phyloP scores from a whole-genome alignment of 75 land plant species.

The Sequoia sempervirens region DNA sequence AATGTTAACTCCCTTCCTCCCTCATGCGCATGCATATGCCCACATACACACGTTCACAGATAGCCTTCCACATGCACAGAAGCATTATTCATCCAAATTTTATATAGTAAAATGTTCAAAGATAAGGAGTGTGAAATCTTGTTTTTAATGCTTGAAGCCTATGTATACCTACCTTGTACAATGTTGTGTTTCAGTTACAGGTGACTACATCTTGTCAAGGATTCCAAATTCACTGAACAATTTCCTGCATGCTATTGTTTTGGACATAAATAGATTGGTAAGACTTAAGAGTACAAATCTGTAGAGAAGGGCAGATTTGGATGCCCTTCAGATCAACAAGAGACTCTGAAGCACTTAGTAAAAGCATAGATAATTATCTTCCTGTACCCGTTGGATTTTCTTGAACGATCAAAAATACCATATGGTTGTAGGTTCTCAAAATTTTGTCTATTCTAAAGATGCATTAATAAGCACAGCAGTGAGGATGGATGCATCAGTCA shows the following conservation, averaged over 20 bases:
- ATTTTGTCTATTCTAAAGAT: not conserved
- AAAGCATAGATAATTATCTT: no score
- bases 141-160: not conserved
- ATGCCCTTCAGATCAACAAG: not conserved
- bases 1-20: not conserved
- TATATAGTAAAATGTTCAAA: no score
- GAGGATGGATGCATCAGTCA: not conserved
- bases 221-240: not conserved
- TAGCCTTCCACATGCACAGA: no score
- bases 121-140: not conserved
- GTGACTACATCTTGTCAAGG: not conserved
- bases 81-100: not conserved
- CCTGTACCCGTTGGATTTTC: not conserved
- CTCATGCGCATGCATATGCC: not conserved
- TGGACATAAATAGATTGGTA: no score
- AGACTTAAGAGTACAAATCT: not conserved
- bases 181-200: not conserved
- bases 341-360: not conserved
- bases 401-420: not conserved
- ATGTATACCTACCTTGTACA: not conserved
- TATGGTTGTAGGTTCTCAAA: not conserved
- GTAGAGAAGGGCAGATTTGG: not conserved
- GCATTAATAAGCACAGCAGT: not conserved
- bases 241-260: no score
- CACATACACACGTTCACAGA: not conserved